Percentiles rank a stretch among this genome's conserved stretches.
Conservation (phyloP, 148 eudicot species). For the Rhododendron molle region DNA sequence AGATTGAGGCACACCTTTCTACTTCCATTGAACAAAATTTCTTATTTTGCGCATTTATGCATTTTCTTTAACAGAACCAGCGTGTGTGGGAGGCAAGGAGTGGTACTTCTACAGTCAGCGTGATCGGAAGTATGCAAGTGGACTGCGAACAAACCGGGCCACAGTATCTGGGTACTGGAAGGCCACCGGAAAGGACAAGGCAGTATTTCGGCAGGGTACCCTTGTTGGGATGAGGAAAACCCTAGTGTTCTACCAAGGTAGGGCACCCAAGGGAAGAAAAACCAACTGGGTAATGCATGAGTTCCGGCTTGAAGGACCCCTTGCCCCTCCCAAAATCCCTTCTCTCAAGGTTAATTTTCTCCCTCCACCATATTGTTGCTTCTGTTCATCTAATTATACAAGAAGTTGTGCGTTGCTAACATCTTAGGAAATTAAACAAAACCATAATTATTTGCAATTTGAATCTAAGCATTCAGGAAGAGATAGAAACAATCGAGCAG, state of each 20-base stretch:
- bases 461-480: background rate
- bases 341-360: conserved; percentile 35
- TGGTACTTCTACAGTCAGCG: conserved; percentile 93
- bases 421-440: background rate
- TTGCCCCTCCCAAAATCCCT: conserved; percentile 30
- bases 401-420: background rate
- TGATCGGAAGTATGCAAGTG: conserved; percentile 84
- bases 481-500: background rate
- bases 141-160: conserved; percentile 82
- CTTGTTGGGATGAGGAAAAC: conserved; percentile 94
- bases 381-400: background rate
- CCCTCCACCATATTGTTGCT: background rate
- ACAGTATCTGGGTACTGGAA: conserved; percentile 91
- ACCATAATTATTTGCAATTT: background rate
- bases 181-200: conserved; percentile 89
- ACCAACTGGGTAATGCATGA: conserved; percentile 99
- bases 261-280: conserved; percentile 88
- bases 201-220: conserved; percentile 33
- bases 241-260: conserved; percentile 77
- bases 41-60: background rate
- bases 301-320: conserved; percentile 66
- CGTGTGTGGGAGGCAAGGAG: conserved; percentile 84
- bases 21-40: background rate
- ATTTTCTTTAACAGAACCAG: conserved; percentile 36
- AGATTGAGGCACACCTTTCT: background rate